These are phyloP conservation scores for Austropuccinia psidii DNA, from an alignment of 1,284 basidiomycete genomes.

Conservation along the genomic window DNA sequence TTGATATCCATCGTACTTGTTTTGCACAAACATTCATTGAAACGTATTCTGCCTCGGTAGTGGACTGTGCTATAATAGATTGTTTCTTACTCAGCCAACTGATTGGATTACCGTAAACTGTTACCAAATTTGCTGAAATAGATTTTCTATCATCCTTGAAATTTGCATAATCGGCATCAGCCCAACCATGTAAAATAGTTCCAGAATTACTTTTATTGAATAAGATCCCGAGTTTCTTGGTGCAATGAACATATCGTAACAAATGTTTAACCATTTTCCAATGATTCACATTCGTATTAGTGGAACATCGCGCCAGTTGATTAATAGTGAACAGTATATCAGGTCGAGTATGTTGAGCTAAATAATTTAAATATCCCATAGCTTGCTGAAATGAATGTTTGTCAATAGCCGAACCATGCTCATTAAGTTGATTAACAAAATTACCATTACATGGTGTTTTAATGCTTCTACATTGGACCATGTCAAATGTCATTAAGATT, in stretches of 20 bases:
- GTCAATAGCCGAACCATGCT: neutral
- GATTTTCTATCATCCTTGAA: neutral
- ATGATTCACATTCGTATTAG: neutral
- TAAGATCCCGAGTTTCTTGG: neutral
- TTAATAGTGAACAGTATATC: neutral
- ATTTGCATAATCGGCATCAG: conserved; percentile 7
- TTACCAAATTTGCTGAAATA: neutral
- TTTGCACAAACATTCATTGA: neutral
- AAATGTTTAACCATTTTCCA: neutral
- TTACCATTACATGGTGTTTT: neutral
- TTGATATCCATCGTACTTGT: conserved; percentile 9
- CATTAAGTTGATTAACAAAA: neutral
- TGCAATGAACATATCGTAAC: neutral
- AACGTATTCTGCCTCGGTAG: neutral
- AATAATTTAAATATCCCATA: neutral
- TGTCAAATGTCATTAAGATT: neutral
- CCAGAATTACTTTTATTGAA: neutral
- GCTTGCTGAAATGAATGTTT: neutral
- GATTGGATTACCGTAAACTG: conserved; percentile 3
- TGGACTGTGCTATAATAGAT: neutral
- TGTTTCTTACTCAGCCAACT: conserved; percentile 1
- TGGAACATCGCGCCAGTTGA: neutral
- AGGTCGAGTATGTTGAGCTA: neutral
- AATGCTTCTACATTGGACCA: neutral
- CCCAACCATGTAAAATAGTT: neutral